Conservation (phyloP, 305 asterid genomes). For the Lippia alba region DNA sequence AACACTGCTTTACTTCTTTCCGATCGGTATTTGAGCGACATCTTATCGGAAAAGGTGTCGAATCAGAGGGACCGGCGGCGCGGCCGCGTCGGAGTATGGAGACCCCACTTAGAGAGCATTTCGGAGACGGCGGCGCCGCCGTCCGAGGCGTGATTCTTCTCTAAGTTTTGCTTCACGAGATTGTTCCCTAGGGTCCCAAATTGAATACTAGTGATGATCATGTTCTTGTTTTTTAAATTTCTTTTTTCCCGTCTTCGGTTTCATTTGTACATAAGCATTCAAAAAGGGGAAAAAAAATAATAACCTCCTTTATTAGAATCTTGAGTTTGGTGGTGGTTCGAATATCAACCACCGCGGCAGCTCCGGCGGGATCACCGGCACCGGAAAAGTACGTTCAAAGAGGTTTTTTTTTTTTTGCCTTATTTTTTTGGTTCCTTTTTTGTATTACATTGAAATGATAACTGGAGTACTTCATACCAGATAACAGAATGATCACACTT, state of each 20-base stretch:
- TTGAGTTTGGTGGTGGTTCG: not conserved
- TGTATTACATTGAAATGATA: not conserved
- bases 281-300: constrained; percentile 1
- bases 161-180: constrained; percentile 19
- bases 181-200: constrained; percentile 39
- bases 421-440: not conserved
- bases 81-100: constrained; percentile 84
- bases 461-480: not conserved
- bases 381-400: constrained; percentile 17
- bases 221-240: constrained; percentile 8
- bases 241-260: constrained; percentile 2
- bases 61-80: constrained; percentile 79
- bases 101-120: constrained; percentile 89
- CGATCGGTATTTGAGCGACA: constrained; percentile 78
- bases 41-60: constrained; percentile 72
- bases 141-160: constrained; percentile 42
- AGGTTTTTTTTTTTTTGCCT: too few species aligned
- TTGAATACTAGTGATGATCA: constrained; percentile 6
- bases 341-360: not conserved
- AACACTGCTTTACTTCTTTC: constrained; percentile 36
- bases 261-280: constrained; percentile 34
- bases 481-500: constrained; percentile 34
- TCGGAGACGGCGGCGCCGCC: constrained; percentile 65
- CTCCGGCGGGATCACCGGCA: constrained; percentile 10
- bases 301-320: not conserved